Evolutionary conservation across 2,329 filamentous ascomycete genomes (phyloP), one percentile per base, ranked within the genome.

Genomic region (Botrytis fabae): DNA sequence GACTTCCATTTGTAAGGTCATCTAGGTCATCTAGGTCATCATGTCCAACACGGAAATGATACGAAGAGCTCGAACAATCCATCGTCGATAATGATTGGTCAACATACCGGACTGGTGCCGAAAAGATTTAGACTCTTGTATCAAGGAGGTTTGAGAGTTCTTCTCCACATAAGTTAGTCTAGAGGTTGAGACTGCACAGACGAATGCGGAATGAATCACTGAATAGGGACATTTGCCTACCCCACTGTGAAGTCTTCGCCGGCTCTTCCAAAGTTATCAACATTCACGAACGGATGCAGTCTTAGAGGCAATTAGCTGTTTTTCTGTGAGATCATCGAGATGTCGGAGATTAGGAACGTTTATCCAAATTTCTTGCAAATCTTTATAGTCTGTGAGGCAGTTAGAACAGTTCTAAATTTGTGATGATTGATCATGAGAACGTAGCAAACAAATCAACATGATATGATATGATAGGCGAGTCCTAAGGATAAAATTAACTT

Each of bases 71-170:
- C 32, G 18, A 42, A 40, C 64, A 66, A 5, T 65, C 20, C 38
- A 46, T 20, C 42, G 25, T 28, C 25, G 25, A 65, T 40, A 42
- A n/a, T 57, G 48, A 69, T n/a, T 69, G 48, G 65, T 9, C 40
- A 42, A 48, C 6, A 57, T 9, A 57, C 51, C 51, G 48, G 48
- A 42, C 25, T 57, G 28, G 65, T 25, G 48, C 65, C 48, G 48
- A 69, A 69, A 57, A 42, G 32, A 69, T 54, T 66, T 32, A 44
- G n/a, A 57, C 20, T 32, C 22, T 44, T 4, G 46, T 66, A 54
- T 54, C 32, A 54, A 66, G 51, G 65, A 42, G 65, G 65, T 69
- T 69, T 69, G 65, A 69, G 48, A 69, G 65, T 59, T 42, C 10
- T 57, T 57, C 51, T 42, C 38, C 38, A 57, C 64, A 35, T 28